Conservation (phyloP, 176 grass and related monocot species). For the Chloris gayana region DNA sequence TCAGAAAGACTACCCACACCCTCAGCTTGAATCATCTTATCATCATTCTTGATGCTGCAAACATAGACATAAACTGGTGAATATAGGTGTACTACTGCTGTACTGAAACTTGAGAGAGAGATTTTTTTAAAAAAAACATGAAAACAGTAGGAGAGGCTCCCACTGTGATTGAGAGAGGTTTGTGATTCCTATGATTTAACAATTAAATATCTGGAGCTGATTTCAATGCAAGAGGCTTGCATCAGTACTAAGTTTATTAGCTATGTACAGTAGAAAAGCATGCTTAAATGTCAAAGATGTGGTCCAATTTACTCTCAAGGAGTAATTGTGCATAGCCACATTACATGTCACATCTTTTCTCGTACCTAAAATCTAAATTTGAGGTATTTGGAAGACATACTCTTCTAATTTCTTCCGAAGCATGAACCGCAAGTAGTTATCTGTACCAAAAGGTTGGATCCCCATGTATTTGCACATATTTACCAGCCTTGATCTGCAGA, state of each 20-base stretch:
- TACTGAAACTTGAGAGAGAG: slow-evolving; percentile 2
- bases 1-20: slow-evolving; percentile 92
- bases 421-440: slow-evolving; percentile 94
- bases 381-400: slow-evolving; percentile 53
- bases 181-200: background rate
- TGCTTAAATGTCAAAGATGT: slow-evolving; percentile 17
- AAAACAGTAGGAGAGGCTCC: no score
- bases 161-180: slow-evolving; percentile 1
- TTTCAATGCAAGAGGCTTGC: background rate
- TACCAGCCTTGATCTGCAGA: slow-evolving; percentile 76
- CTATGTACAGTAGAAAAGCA: background rate
- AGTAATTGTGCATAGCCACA: slow-evolving; percentile 6
- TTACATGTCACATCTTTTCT: slow-evolving; percentile 12
- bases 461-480: slow-evolving; percentile 99
- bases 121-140: no score
- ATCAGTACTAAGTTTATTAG: background rate
- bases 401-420: slow-evolving; percentile 82
- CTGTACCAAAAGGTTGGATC: slow-evolving; percentile 87
- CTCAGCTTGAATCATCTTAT: slow-evolving; percentile 84
- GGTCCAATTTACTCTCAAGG: slow-evolving; percentile 1
- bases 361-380: slow-evolving; percentile 18
- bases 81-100: background rate
- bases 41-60: slow-evolving; percentile 89
- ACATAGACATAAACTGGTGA: slow-evolving; percentile 30
- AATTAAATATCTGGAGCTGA: background rate